phyloP scores from a whole-genome alignment of 2,329 filamentous ascomycete species.

The Phaeosphaeriaceae sp. region DNA sequence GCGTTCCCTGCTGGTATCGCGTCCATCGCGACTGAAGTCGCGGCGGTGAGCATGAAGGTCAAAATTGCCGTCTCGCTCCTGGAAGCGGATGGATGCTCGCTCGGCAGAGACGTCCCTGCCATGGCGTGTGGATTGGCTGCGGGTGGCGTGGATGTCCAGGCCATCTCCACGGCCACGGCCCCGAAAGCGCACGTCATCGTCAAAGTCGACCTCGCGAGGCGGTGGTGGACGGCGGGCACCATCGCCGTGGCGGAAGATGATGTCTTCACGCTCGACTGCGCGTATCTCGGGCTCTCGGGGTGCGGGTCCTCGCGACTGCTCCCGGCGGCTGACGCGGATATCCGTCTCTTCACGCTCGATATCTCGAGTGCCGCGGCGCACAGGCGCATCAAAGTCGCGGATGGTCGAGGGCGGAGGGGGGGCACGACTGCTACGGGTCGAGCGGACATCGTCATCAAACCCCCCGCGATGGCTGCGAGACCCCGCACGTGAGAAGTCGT shows the following conservation, averaged over 20 bases:
- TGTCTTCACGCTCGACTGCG: constrained; percentile 48
- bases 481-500: constrained; percentile 43
- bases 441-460: constrained; percentile 51
- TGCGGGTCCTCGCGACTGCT: constrained; percentile 34
- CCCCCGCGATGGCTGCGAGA: constrained; percentile 41
- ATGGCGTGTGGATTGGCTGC: constrained; percentile 31
- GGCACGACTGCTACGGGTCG: constrained; percentile 40
- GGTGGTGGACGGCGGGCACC: constrained; percentile 43
- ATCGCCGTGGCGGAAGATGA: constrained; percentile 53
- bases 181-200: constrained; percentile 59
- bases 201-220: constrained; percentile 44
- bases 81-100: constrained; percentile 38
- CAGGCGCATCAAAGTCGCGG: constrained; percentile 39
- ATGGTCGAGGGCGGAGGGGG: constrained; percentile 35
- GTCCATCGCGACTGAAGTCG: constrained; percentile 43
- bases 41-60: constrained; percentile 46
- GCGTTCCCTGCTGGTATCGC: constrained; percentile 42
- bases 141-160: constrained; percentile 41
- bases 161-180: constrained; percentile 41
- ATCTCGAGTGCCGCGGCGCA: constrained; percentile 40
- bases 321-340: constrained; percentile 44
- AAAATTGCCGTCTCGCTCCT: constrained; percentile 49
- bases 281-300: constrained; percentile 39
- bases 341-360: constrained; percentile 44
- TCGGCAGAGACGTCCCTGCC: constrained; percentile 33